Base-by-base conservation (phyloP, 1,284 basidiomycete genomes). In the Papiliotrema flavescens region DNA sequence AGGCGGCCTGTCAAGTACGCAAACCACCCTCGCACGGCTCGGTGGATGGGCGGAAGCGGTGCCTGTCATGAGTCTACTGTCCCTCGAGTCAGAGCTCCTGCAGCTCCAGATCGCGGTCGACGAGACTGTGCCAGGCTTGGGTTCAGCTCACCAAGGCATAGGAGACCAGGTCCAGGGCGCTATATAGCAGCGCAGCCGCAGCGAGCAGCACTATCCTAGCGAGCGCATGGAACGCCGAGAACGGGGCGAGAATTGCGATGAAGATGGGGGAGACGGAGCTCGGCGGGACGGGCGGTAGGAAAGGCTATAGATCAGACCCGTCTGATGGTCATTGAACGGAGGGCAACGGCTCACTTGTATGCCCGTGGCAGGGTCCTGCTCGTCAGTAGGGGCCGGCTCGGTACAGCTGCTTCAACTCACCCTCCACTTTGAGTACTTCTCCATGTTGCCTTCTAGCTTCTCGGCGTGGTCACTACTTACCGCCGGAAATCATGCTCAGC, bases 371-470 rank as follows among this genome's bases (percentile, higher is more conserved):
- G 73, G 72, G 55, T 76, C 74, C 74, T 76, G 54, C 17, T 0
- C 4, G 48, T 66, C 48, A 67, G 58, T 20, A 47, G 17, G 14
- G 6, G 28, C 28, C 13, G 23, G 23, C 7, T 20, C 48, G 26
- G 15, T 23, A 9, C n/a, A 39, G 14, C 17, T 2, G 39, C 43
- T 3, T 23, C n/a, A 19, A 57, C 70, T 65, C 55, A 76, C 76
- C 49, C 76, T 67, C 76, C 76, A 78, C 55, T 73, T 76, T 34
- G 71, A 74, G 62, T 70, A 78, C 63, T 76, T 78, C 55, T 78
- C 76, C 76, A 78, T 78, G 34, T 3, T 61, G 5, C 6, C 28
- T 5, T 22, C 6, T 5, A 4, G 4, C 7, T 9, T 5, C 20
- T 45, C 6, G 43, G n/a, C 5, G 22, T 32, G 28, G 28, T 32